phyloP scores from a whole-genome alignment of 2,329 filamentous ascomycete species.

The Sporothrix luriei region DNA sequence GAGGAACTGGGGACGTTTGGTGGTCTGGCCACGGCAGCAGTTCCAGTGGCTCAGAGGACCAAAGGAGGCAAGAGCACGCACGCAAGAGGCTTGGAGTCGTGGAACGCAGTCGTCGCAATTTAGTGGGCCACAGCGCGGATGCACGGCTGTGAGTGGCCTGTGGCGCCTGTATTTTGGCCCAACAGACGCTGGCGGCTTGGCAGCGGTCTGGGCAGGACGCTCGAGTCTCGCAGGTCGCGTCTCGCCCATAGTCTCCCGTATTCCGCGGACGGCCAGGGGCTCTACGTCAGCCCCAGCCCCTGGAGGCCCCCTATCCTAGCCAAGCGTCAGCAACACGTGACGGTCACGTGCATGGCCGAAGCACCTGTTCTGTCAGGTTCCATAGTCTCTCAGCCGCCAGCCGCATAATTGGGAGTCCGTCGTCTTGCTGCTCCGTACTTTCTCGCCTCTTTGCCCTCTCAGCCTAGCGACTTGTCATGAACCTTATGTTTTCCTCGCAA shows the following conservation, averaged over 20 bases:
- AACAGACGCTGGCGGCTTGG: background rate
- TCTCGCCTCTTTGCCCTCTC: constrained; percentile 16
- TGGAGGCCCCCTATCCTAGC: background rate
- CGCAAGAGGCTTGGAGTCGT: constrained; percentile 13
- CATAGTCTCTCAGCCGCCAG: background rate
- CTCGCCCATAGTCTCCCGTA: constrained; percentile 5
- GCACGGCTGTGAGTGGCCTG: background rate
- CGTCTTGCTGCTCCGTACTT: background rate
- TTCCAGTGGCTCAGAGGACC: background rate
- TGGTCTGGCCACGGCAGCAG: constrained; percentile 1
- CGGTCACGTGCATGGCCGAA: background rate
- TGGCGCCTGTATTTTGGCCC: background rate
- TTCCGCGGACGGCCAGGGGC: constrained; percentile 3
- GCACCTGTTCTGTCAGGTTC: background rate
- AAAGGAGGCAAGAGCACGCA: background rate
- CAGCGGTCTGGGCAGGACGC: background rate
- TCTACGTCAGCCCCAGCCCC: constrained; percentile 18
- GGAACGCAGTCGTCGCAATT: constrained; percentile 23
- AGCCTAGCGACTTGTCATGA: background rate
- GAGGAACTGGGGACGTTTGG: background rate
- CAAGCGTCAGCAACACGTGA: background rate
- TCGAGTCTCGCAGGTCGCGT: constrained; percentile 24
- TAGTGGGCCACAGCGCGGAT: constrained; percentile 20
- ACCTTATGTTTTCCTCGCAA: background rate
- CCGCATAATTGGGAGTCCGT: background rate